A percentile compares a stretch with the other conserved stretches of the same genome.
phyloP scores from a whole-genome alignment of 2,329 filamentous ascomycete genomes.

The Tolypocladium tundrense region DNA sequence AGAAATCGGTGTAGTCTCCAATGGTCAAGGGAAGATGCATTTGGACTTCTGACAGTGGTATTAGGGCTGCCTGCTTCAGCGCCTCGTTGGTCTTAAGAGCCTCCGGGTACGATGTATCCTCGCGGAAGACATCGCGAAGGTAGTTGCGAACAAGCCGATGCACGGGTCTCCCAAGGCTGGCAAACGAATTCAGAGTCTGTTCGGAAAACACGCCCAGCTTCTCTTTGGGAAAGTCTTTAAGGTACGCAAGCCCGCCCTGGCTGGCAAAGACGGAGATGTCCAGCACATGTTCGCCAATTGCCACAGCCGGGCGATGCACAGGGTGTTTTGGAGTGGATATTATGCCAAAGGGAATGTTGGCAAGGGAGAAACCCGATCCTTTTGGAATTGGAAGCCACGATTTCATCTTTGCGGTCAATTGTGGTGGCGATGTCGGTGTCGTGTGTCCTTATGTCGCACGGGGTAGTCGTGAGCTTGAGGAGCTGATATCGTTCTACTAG shows the following conservation, averaged over 20 bases:
- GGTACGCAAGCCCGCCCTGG: constrained; percentile 25
- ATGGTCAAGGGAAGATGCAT: constrained; percentile 67
- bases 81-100: constrained; percentile 25
- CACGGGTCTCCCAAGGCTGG: constrained; percentile 52
- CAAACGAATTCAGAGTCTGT: constrained; percentile 21
- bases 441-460: not conserved
- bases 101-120: constrained; percentile 36
- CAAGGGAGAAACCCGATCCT: constrained; percentile 50
- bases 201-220: constrained; percentile 14
- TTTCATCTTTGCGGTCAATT: constrained; percentile 2
- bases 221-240: not conserved
- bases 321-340: constrained; percentile 52
- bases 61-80: constrained; percentile 17
- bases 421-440: not conserved
- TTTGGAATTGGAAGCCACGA: constrained; percentile 16
- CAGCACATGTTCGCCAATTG: constrained; percentile 62
- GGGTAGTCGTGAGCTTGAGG: no score
- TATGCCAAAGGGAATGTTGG: constrained; percentile 77
- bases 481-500: no score
- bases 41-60: constrained; percentile 35
- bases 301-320: constrained; percentile 54
- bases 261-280: constrained; percentile 54
- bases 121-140: constrained; percentile 48
- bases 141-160: constrained; percentile 60
- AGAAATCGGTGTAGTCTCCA: constrained; percentile 80